These are phyloP conservation scores for Clonostachys rosea DNA, from an alignment of 2,329 filamentous ascomycete genomes.

Conservation along the genomic window DNA sequence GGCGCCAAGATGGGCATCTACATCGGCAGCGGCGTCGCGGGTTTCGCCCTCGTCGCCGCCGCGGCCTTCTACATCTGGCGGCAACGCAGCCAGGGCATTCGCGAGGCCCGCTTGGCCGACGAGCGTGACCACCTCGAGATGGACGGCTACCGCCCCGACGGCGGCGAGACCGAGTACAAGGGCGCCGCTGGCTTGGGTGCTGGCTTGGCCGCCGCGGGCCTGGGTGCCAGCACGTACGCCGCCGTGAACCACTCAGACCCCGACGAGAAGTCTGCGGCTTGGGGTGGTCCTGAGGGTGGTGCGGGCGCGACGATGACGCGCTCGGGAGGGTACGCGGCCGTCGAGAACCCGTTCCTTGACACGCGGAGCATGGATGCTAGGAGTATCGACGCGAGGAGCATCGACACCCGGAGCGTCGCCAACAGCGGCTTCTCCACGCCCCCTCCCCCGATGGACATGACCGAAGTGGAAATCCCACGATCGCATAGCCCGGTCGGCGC, in stretches of 20 bases:
- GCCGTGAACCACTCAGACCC: background rate
- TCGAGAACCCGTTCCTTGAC: too few species aligned
- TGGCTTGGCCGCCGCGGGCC: too few species aligned
- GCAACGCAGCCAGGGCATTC: slow-evolving; percentile 46
- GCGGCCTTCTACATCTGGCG: slow-evolving; percentile 49
- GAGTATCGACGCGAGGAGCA: too few species aligned
- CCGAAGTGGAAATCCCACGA: background rate
- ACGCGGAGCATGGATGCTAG: too few species aligned
- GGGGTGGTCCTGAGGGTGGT: background rate
- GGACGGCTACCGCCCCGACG: slow-evolving; percentile 38
- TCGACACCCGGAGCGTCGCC: too few species aligned
- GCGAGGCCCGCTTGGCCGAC: slow-evolving; percentile 42
- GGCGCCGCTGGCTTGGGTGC: background rate
- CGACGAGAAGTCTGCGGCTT: background rate
- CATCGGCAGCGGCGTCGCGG: slow-evolving; percentile 36
- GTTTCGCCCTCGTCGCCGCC: slow-evolving; percentile 30
- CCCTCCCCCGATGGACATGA: background rate
- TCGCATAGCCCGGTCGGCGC: background rate
- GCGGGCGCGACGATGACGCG: background rate
- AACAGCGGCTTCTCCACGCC: too few species aligned
- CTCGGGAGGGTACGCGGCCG: too few species aligned
- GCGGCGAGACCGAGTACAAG: slow-evolving; percentile 3
- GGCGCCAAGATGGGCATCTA: slow-evolving; percentile 50
- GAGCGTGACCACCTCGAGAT: slow-evolving; percentile 38
- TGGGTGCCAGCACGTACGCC: slow-evolving; percentile 1